These are phyloP conservation scores for Lachnellula suecica DNA, from an alignment of 2,329 filamentous ascomycete genomes.

Conservation along the genomic window DNA sequence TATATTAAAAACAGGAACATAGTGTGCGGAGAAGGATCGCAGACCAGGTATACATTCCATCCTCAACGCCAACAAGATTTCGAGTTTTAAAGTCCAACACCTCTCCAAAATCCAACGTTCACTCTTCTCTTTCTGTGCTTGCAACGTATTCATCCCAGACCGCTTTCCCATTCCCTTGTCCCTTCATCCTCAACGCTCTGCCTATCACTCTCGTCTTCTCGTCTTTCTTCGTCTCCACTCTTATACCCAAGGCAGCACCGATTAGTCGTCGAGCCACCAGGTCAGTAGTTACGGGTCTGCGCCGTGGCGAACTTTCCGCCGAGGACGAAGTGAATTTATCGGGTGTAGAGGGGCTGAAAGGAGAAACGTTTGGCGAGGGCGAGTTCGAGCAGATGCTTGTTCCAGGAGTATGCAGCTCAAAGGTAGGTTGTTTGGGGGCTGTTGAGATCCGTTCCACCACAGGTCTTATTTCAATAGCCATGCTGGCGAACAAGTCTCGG, in stretches of 20 bases:
- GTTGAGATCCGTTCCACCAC: too few species aligned
- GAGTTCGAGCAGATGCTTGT: not conserved
- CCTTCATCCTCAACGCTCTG: not conserved
- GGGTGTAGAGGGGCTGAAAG: not conserved
- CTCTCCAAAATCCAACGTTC: not conserved
- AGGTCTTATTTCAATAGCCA: too few species aligned
- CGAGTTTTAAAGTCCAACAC: not conserved
- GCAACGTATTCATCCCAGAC: not conserved
- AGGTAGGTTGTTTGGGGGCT: not conserved
- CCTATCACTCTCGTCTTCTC: not conserved
- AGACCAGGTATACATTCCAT: too few species aligned
- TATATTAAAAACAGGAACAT: too few species aligned
- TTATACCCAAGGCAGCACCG: constrained; percentile 6
- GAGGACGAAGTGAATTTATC: not conserved
- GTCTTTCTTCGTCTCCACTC: constrained; percentile 3
- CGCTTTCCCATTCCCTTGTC: not conserved
- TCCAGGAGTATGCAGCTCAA: not conserved
- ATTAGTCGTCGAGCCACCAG: constrained; percentile 11
- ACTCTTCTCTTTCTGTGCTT: not conserved
- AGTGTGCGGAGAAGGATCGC: too few species aligned
- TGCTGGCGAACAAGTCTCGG: not conserved
- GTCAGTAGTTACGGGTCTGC: constrained; percentile 8
- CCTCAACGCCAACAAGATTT: not conserved
- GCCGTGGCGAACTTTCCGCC: not conserved
- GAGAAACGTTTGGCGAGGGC: not conserved